These are phyloP conservation scores for Alternaria metachromatica DNA, from an alignment of 2,329 filamentous ascomycete genomes.

Conservation along the genomic window DNA sequence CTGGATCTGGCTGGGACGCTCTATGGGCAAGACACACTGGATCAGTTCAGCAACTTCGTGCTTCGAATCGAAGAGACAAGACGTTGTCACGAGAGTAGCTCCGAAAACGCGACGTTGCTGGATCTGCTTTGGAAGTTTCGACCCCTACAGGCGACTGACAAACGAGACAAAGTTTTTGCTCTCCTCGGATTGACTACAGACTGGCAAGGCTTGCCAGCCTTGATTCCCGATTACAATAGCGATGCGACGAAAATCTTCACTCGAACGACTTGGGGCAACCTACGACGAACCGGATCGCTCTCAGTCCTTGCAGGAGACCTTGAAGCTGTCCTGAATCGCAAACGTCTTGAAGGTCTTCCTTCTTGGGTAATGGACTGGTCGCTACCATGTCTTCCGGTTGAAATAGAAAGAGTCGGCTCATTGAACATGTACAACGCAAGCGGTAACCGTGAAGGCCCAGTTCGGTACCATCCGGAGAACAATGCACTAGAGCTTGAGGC, in stretches of 20 bases:
- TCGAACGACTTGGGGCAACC: conserved; percentile 12
- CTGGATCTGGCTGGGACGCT: conserved; percentile 8
- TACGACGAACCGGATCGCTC: conserved; percentile 14
- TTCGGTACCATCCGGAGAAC: not conserved
- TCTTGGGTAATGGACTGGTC: conserved; percentile 33
- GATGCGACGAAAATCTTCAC: conserved; percentile 4
- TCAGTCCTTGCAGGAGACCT: conserved; percentile 25
- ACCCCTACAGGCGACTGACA: conserved; percentile 24
- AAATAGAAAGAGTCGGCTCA: conserved; percentile 23
- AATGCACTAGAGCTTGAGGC: conserved; percentile 17
- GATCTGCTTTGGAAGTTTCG: conserved; percentile 28
- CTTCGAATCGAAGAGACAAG: conserved; percentile 23
- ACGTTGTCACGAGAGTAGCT: not conserved
- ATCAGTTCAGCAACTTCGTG: conserved; percentile 21
- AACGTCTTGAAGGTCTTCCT: conserved; percentile 17
- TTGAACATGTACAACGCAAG: conserved; percentile 22
- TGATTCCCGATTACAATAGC: conserved; percentile 18
- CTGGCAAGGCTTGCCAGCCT: conserved; percentile 16
- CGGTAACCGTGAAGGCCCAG: not conserved
- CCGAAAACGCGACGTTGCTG: conserved; percentile 10
- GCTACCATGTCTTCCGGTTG: conserved; percentile 19
- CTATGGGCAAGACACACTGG: conserved; percentile 16
- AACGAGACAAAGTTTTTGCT: conserved; percentile 28
- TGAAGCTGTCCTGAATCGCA: conserved; percentile 18
- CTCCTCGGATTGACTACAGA: conserved; percentile 23